A percentile compares a stretch with the other conserved stretches of the same genome.
Evolutionary conservation across 495 filamentous ascomycete species (phyloP).

Genomic region (Lophium mytilinum): DNA sequence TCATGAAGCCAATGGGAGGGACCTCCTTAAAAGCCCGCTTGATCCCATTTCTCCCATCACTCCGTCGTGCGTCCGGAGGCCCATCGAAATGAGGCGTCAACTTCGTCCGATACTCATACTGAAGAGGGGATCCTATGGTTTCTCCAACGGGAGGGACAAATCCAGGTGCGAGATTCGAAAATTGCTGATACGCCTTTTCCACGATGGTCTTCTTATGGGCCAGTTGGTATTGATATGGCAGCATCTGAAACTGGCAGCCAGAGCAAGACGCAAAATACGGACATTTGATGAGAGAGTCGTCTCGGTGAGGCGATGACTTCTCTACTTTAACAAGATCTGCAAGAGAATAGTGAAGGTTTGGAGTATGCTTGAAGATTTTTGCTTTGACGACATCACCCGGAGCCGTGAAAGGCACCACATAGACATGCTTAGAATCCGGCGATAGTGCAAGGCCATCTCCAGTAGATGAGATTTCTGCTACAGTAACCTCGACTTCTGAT

Average conservation of each 20-base stretch:
- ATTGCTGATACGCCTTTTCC: conserved; percentile 86
- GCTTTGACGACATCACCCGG: conserved; percentile 75
- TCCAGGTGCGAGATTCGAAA: conserved; percentile 69
- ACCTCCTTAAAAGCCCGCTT: conserved; percentile 41
- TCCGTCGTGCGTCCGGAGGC: conserved; percentile 44
- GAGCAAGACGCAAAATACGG: conserved; percentile 80
- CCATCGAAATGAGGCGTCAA: conserved; percentile 90
- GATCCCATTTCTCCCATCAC: conserved; percentile 36
- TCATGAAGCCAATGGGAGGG: conserved; percentile 85
- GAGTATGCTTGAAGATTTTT: conserved; percentile 65
- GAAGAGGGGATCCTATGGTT: conserved; percentile 80
- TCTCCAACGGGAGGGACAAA: conserved; percentile 67
- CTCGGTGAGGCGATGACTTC: conserved; percentile 61
- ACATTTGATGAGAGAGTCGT: conserved; percentile 70
- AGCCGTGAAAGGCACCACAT: conserved; percentile 79
- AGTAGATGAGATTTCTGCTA: conserved; percentile 74
- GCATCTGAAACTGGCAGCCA: conserved; percentile 96
- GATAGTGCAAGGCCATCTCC: conserved; percentile 75
- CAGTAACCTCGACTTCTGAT: conserved; percentile 68
- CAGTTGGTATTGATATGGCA: conserved; percentile 80
- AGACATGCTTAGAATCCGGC: conserved; percentile 61
- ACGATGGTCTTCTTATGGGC: conserved; percentile 76
- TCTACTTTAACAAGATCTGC: conserved; percentile 76
- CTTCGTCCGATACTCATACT: conserved; percentile 93
- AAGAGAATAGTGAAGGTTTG: conserved; percentile 53